Percentiles rank a stretch among this genome's conserved stretches.
Evolutionary conservation across 140 eudicot genomes (phyloP).

Genomic region (Erigeron philadelphicus): DNA sequence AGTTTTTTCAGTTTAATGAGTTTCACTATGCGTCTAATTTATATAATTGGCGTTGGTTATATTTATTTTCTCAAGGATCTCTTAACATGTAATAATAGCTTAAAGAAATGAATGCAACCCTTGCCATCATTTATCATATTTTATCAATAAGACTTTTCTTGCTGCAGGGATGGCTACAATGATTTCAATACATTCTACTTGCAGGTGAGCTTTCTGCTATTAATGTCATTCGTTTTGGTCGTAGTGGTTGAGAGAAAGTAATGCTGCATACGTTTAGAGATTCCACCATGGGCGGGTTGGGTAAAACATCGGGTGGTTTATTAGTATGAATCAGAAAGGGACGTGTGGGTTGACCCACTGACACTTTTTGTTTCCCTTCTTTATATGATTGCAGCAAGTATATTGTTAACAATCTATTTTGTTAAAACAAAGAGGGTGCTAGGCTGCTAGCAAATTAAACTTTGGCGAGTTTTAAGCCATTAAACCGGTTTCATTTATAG

Average conservation of each 20-base stretch:
- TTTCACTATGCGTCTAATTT: neutral
- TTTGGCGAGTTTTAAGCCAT: too few relatives aligned
- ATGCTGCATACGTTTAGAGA: neutral
- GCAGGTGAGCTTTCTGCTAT: constrained; percentile 57
- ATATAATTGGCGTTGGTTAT: constrained; percentile 6
- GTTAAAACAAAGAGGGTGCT: too few relatives aligned
- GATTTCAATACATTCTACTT: constrained; percentile 99
- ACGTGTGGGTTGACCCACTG: neutral
- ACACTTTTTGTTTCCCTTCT: too few relatives aligned
- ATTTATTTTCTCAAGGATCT: constrained; percentile 1
- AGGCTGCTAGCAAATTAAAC: too few relatives aligned
- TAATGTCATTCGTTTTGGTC: constrained; percentile 13
- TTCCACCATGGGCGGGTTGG: neutral
- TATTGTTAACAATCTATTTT: too few relatives aligned
- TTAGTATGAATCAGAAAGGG: neutral
- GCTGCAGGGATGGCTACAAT: constrained; percentile 96
- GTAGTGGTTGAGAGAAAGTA: constrained; percentile 9
- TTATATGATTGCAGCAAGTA: too few relatives aligned
- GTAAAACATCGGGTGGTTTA: neutral
- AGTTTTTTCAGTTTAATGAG: too few relatives aligned
- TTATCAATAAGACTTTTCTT: constrained; percentile 26
- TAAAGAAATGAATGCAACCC: neutral
- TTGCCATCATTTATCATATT: constrained; percentile 14
- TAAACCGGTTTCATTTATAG: too few relatives aligned
- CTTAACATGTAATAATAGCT: constrained; percentile 4